Conservation (phyloP, 192 early-diverging fungal species). For the Ramicandelaber brevisporus region DNA sequence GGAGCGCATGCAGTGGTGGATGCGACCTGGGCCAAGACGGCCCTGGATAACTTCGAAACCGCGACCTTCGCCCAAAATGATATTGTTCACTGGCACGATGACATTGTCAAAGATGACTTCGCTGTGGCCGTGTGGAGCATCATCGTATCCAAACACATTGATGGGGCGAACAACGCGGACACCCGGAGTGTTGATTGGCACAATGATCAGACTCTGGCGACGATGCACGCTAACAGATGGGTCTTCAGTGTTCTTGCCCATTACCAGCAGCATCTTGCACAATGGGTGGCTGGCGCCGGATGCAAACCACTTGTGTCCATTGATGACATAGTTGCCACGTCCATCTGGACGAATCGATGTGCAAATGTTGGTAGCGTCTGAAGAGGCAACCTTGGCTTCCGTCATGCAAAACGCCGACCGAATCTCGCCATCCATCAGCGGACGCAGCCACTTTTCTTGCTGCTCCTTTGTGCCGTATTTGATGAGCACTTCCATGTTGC, state of each 20-base stretch:
- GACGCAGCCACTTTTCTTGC: conserved; percentile 50
- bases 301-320: conserved; percentile 94
- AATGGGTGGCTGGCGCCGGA: conserved; percentile 88
- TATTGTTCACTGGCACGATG: conserved; percentile 59
- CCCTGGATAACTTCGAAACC: conserved; percentile 98
- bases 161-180: conserved; percentile 63
- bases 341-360: conserved; percentile 43
- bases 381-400: conserved; percentile 81
- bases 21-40: conserved; percentile 74
- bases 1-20: conserved; percentile 95
- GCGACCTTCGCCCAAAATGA: conserved; percentile 85
- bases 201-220: conserved; percentile 77
- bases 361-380: conserved; percentile 94
- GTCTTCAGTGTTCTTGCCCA: conserved; percentile 66
- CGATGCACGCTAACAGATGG: conserved; percentile 31
- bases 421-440: conserved; percentile 74
- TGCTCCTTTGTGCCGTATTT: conserved; percentile 77
- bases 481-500: conserved; percentile 98
- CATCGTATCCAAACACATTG: conserved; percentile 81
- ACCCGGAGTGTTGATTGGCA: conserved; percentile 63
- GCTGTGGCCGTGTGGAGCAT: conserved; percentile 89
- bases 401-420: conserved; percentile 98
- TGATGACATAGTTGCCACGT: conserved; percentile 37
- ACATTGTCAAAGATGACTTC: conserved; percentile 82
- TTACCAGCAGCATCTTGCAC: conserved; percentile 70